These are phyloP conservation scores for Hypoxylon sp. DNA, from an alignment of 2,329 filamentous ascomycete genomes.

Conservation along the genomic window DNA sequence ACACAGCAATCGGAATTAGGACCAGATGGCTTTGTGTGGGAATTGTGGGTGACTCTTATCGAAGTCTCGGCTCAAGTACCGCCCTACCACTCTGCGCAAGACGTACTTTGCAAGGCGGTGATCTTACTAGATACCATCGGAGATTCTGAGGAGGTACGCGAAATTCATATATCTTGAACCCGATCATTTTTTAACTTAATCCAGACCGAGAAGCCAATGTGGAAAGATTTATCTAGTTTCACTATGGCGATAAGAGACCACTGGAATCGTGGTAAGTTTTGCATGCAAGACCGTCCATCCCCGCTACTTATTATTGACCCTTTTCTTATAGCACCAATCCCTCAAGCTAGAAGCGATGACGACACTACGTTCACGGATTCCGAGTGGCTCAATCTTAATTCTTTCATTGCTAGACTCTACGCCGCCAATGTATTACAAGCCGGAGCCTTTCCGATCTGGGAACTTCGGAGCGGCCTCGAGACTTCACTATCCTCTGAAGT, in stretches of 20 bases:
- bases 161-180: neutral
- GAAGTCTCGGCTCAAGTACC: constrained; percentile 3
- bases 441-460: constrained; percentile 10
- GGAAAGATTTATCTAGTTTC: constrained; percentile 1
- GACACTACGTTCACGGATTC: neutral
- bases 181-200: neutral
- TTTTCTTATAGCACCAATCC: neutral
- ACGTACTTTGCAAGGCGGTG: constrained; percentile 7
- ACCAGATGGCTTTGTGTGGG: constrained; percentile 3
- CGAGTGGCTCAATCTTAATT: constrained; percentile 25
- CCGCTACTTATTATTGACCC: neutral
- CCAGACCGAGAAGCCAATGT: neutral
- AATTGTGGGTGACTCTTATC: neutral
- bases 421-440: neutral
- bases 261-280: constrained; percentile 23
- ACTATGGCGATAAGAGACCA: neutral
- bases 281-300: neutral
- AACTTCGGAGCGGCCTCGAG: constrained; percentile 6
- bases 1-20: neutral
- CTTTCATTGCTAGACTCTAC: constrained; percentile 13
- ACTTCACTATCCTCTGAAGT: neutral
- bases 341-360: neutral
- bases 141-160: neutral
- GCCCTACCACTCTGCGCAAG: constrained; percentile 11
- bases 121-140: neutral